A percentile compares a stretch with the other conserved stretches of the same genome.
phyloP scores from a whole-genome alignment of 2,329 filamentous ascomycete genomes.

The Trichoderma endophyticum region DNA sequence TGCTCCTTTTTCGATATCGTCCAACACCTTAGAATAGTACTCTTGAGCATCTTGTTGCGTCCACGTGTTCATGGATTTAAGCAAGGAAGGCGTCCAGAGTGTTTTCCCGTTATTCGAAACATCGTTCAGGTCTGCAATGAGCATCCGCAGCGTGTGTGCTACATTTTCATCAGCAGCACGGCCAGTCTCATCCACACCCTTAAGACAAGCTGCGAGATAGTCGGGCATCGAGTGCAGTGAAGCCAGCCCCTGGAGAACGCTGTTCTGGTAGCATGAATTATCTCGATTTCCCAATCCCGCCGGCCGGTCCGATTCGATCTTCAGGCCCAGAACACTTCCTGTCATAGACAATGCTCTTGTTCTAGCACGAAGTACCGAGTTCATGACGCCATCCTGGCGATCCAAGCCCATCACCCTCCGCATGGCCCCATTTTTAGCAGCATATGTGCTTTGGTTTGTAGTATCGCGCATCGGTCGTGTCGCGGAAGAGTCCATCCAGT shows the following conservation, averaged over 20 bases:
- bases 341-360: conserved; percentile 55
- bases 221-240: conserved; percentile 66
- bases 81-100: conserved; percentile 74
- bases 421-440: conserved; percentile 63
- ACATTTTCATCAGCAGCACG: conserved; percentile 35
- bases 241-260: conserved; percentile 80
- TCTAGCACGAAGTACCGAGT: conserved; percentile 56
- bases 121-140: conserved; percentile 69
- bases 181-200: conserved; percentile 24
- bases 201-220: conserved; percentile 56
- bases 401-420: conserved; percentile 61
- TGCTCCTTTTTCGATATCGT: conserved; percentile 78
- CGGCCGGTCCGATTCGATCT: conserved; percentile 44
- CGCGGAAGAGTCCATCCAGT: conserved; percentile 49
- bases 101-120: conserved; percentile 68
- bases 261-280: conserved; percentile 98
- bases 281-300: conserved; percentile 83
- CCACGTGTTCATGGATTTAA: conserved; percentile 93
- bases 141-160: conserved; percentile 54
- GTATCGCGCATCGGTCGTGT: conserved; percentile 37
- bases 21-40: conserved; percentile 87
- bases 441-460: conserved; percentile 42
- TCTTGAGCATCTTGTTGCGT: conserved; percentile 98
- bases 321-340: conserved; percentile 39
- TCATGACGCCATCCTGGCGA: conserved; percentile 50